A percentile compares a stretch with the other conserved stretches of the same genome.
These are phyloP conservation scores for Oxytropis ochrocephala DNA, from an alignment of 306 rosid genomes.

Conservation along the genomic window DNA sequence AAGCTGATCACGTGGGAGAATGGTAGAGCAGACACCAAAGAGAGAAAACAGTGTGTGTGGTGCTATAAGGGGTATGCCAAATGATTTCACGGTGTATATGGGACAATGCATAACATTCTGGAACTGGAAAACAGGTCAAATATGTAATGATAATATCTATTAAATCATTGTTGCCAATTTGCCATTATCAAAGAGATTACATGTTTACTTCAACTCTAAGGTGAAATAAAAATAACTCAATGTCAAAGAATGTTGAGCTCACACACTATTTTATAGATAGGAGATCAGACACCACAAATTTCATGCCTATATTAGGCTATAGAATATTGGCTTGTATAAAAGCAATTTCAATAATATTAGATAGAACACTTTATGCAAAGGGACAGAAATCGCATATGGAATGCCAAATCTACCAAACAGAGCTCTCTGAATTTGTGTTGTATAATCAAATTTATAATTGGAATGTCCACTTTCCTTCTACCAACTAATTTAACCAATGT, in stretches of 20 bases:
- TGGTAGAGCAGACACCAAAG: neutral
- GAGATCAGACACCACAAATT: neutral
- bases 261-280: neutral
- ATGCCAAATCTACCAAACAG: conserved; percentile 1
- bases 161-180: neutral
- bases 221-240: neutral
- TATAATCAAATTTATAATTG: neutral
- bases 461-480: neutral
- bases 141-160: neutral
- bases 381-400: neutral
- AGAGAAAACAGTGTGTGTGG: neutral
- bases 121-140: neutral
- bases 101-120: neutral
- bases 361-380: neutral
- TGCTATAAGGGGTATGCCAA: neutral
- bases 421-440: conserved; percentile 2
- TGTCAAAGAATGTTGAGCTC: neutral
- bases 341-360: conserved; percentile 2
- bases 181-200: neutral
- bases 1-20: neutral
- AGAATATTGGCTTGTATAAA: neutral
- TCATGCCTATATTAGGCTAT: neutral
- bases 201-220: neutral
- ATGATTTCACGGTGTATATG: neutral
- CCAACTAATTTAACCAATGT: neutral